Evolutionary conservation across 2,329 filamentous ascomycete genomes (phyloP).

Genomic region (Cercospora sp.): DNA sequence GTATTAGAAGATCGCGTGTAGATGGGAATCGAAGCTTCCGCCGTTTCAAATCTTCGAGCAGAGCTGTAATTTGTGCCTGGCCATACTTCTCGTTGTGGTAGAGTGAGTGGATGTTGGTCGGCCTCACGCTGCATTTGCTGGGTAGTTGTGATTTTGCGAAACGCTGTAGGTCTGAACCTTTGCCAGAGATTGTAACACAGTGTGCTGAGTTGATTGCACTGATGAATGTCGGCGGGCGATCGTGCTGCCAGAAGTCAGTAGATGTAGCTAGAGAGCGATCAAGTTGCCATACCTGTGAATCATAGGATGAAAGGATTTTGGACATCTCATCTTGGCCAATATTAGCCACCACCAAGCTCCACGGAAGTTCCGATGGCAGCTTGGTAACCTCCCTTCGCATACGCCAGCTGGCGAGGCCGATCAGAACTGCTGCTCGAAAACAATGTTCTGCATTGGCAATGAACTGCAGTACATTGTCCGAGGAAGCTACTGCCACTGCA

Average conservation of each 20-base stretch:
- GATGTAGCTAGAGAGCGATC: not conserved
- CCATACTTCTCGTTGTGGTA: conserved; percentile 8
- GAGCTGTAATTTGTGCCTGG: not conserved
- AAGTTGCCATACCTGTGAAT: not conserved
- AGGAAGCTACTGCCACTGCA: conserved; percentile 12
- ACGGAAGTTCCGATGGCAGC: conserved; percentile 7
- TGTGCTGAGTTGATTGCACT: conserved; percentile 8
- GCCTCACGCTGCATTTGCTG: conserved; percentile 5
- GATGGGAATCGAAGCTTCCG: not conserved
- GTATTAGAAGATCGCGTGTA: conserved; percentile 5
- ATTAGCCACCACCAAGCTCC: conserved; percentile 11
- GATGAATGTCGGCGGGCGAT: not conserved
- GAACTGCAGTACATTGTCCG: not conserved
- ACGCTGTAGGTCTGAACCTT: not conserved
- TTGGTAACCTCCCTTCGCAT: not conserved
- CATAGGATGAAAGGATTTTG: not conserved
- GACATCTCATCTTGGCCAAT: conserved; percentile 7
- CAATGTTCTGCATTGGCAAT: conserved; percentile 10
- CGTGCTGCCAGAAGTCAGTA: not conserved
- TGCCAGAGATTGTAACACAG: conserved; percentile 12
- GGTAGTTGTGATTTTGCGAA: conserved; percentile 8
- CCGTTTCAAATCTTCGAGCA: not conserved
- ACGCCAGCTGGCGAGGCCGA: conserved; percentile 8
- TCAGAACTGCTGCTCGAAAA: conserved; percentile 12
- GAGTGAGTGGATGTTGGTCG: conserved; percentile 11